Evolutionary conservation across 257 asterid species (phyloP).

Genomic region (Fraxinus excelsior): DNA sequence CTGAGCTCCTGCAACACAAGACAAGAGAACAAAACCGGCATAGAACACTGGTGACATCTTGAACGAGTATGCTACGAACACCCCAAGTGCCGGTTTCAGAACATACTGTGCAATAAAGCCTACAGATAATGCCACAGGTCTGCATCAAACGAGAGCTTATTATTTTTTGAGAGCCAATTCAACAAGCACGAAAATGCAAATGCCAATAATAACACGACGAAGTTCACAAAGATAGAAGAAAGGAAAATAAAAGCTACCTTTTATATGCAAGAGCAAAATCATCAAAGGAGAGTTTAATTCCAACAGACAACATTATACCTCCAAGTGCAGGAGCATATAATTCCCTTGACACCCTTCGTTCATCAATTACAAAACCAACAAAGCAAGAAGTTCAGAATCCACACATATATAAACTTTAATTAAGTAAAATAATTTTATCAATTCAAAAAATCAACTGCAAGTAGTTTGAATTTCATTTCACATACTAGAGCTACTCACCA

Average conservation of each 20-base stretch:
- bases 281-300: constrained; percentile 78
- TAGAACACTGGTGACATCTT: constrained; percentile 77
- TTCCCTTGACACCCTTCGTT: constrained; percentile 96
- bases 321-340: constrained; percentile 98
- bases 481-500: constrained; percentile 52
- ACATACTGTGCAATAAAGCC: constrained; percentile 83
- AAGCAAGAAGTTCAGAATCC: constrained; percentile 1
- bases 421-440: background rate
- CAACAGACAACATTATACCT: constrained; percentile 95
- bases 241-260: constrained; percentile 44
- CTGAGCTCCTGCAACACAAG: constrained; percentile 98
- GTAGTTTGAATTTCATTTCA: no score
- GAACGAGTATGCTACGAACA: constrained; percentile 72
- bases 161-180: background rate
- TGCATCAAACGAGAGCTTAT: constrained; percentile 36
- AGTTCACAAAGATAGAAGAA: background rate
- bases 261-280: constrained; percentile 92
- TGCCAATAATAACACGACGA: background rate
- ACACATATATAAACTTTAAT: background rate
- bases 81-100: constrained; percentile 79
- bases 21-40: constrained; percentile 81
- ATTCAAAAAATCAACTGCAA: no score
- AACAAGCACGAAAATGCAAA: background rate
- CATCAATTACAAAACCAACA: constrained; percentile 47
- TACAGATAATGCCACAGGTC: constrained; percentile 76